These are phyloP conservation scores for Xylariales sp. DNA, from an alignment of 2,329 filamentous ascomycete genomes.

Conservation along the genomic window DNA sequence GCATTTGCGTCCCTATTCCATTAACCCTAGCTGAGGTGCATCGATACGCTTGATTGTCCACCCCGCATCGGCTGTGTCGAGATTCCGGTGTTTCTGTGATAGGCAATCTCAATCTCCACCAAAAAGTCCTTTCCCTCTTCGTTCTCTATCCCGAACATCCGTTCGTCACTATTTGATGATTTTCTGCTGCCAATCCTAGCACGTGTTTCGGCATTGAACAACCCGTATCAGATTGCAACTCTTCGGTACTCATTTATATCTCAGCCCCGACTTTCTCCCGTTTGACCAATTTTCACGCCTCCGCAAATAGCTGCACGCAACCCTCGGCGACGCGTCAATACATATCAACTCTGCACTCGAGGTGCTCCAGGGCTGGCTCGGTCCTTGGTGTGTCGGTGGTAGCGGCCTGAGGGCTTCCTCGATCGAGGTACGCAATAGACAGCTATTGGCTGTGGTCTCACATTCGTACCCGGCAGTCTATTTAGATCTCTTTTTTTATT, in stretches of 20 bases:
- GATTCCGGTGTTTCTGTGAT: slow-evolving; percentile 43
- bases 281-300: slow-evolving; percentile 11
- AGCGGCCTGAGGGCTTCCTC: slow-evolving; percentile 44
- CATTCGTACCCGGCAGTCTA: slow-evolving; percentile 36
- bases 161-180: slow-evolving; percentile 11
- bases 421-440: slow-evolving; percentile 43
- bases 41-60: slow-evolving; percentile 41
- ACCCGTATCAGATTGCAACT: slow-evolving; percentile 18
- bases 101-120: slow-evolving; percentile 35
- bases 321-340: slow-evolving; percentile 33
- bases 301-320: slow-evolving; percentile 22
- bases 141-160: slow-evolving; percentile 16
- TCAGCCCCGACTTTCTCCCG: not conserved
- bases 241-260: slow-evolving; percentile 2
- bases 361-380: slow-evolving; percentile 44
- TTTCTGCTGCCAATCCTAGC: slow-evolving; percentile 4
- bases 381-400: slow-evolving; percentile 46
- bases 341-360: slow-evolving; percentile 38
- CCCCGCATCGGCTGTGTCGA: slow-evolving; percentile 45
- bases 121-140: slow-evolving; percentile 25
- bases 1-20: slow-evolving; percentile 29
- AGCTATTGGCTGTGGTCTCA: slow-evolving; percentile 37
- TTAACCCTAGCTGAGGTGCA: slow-evolving; percentile 36
- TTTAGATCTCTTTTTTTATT: slow-evolving; percentile 28
- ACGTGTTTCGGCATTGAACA: slow-evolving; percentile 27